These are phyloP conservation scores for Hygrocybe coccinea DNA, from an alignment of 768 basidiomycete species.

Conservation along the genomic window DNA sequence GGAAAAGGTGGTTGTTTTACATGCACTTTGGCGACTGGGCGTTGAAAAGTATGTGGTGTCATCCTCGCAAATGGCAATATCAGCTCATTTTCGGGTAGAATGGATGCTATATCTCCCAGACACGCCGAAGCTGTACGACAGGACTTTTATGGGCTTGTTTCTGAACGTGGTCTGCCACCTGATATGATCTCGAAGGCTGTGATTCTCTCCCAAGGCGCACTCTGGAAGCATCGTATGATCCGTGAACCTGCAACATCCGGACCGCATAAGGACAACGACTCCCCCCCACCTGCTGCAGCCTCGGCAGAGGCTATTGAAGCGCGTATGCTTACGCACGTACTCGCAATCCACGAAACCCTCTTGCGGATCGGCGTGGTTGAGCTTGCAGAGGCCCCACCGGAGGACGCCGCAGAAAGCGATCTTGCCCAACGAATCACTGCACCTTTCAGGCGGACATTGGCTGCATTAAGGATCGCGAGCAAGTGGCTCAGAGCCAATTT, in stretches of 20 bases:
- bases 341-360: slow-evolving; percentile 59
- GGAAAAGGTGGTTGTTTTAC: slow-evolving; percentile 68
- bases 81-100: slow-evolving; percentile 28
- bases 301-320: slow-evolving; percentile 50
- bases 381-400: slow-evolving; percentile 50
- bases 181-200: slow-evolving; percentile 74
- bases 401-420: slow-evolving; percentile 52
- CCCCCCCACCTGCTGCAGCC: slow-evolving; percentile 26
- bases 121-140: slow-evolving; percentile 46
- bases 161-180: slow-evolving; percentile 63
- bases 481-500: slow-evolving; percentile 85
- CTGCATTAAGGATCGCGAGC: slow-evolving; percentile 78
- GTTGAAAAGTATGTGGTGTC: slow-evolving; percentile 50
- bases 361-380: slow-evolving; percentile 63
- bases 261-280: slow-evolving; percentile 23
- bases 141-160: slow-evolving; percentile 58
- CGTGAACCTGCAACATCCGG: slow-evolving; percentile 36
- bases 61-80: slow-evolving; percentile 2
- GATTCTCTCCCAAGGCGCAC: slow-evolving; percentile 69
- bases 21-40: slow-evolving; percentile 65
- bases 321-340: slow-evolving; percentile 60
- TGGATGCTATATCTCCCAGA: slow-evolving; percentile 44
- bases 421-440: slow-evolving; percentile 83
- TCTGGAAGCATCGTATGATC: slow-evolving; percentile 81
- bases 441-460: slow-evolving; percentile 76